Base-by-base conservation (phyloP, 441 rosid species). In the Pelargonium australe region DNA sequence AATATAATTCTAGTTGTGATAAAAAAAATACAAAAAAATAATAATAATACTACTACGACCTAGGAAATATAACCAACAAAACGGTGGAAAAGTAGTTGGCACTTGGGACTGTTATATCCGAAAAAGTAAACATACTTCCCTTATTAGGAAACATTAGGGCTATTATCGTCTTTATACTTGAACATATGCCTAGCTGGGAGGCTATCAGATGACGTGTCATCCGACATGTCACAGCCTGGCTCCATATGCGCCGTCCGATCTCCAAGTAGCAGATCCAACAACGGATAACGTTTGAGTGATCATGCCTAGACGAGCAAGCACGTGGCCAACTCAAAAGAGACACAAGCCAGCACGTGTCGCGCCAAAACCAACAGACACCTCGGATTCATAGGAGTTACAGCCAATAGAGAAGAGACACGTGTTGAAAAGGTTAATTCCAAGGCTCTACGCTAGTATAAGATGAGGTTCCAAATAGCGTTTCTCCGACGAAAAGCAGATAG, bases 321-420 rank as follows among this genome's bases (percentile, higher is more conserved):
- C 60, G 72, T 10, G 72, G 14, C n/a, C 8, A 62, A 20, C 60
- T 20, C 34, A 17, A 49, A 70, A 31, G 17, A 0, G 47, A 47
- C 68, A 34, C 7, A 7, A 20, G 51, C 68, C 41, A 31, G 31
- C n/a, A 20, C 7, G 60, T 53, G 60, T 6, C 43, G 43, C 43
- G 43, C 43, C 43, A 40, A 40, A 0, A 40, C 43, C 60, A 53
- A 6, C 17, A 7, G 60, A 28, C 63, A 25, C 64, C 51, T 20
- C 23, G 51, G 55, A 0, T 37, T 2, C 19, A 53, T 7, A 14
- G 17, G 60, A 2, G 60, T 14, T 28, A 12, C 2, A 2, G 40
- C 74, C 69, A 57, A 66, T 14, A 64, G 37, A 7, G 19, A 8
- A 1, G 2, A 9, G 49, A 14, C 74, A 65, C 74, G 74, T 71